Conservation (phyloP, 345 rosid species). For the Turritis glabra region DNA sequence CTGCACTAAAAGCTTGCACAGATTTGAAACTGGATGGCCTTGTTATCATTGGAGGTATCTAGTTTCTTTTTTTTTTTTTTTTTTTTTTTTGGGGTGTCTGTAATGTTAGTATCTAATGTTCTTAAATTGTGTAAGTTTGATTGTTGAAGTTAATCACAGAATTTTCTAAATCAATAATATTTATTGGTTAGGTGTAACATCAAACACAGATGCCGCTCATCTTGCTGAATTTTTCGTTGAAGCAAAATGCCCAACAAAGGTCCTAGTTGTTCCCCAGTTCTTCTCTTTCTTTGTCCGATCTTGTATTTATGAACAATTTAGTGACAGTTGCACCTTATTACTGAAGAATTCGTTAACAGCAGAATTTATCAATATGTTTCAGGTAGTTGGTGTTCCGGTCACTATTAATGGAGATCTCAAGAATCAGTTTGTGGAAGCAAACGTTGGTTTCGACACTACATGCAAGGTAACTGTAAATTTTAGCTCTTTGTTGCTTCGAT, state of each 20-base stretch:
- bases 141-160: neutral
- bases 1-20: slow-evolving; percentile 78
- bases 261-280: slow-evolving; percentile 21
- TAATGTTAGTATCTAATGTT: slow-evolving; percentile 37
- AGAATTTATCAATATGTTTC: slow-evolving; percentile 13
- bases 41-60: slow-evolving; percentile 73
- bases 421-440: slow-evolving; percentile 92
- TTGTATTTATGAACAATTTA: neutral
- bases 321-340: neutral
- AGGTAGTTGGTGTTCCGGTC: slow-evolving; percentile 99
- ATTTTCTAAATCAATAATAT: slow-evolving; percentile 2
- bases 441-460: slow-evolving; percentile 95
- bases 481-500: neutral
- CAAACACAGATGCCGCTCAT: slow-evolving; percentile 98
- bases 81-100: neutral
- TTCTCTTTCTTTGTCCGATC: neutral
- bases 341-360: neutral
- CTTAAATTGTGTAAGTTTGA: neutral
- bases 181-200: slow-evolving; percentile 67
- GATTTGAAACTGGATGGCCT: slow-evolving; percentile 90
- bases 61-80: neutral
- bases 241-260: slow-evolving; percentile 87
- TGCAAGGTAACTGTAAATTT: slow-evolving; percentile 65
- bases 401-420: slow-evolving; percentile 96
- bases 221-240: slow-evolving; percentile 96